Evolutionary conservation across 805 yeast species (phyloP).

Genomic region (Wickerhamomyces sydowiorum): DNA sequence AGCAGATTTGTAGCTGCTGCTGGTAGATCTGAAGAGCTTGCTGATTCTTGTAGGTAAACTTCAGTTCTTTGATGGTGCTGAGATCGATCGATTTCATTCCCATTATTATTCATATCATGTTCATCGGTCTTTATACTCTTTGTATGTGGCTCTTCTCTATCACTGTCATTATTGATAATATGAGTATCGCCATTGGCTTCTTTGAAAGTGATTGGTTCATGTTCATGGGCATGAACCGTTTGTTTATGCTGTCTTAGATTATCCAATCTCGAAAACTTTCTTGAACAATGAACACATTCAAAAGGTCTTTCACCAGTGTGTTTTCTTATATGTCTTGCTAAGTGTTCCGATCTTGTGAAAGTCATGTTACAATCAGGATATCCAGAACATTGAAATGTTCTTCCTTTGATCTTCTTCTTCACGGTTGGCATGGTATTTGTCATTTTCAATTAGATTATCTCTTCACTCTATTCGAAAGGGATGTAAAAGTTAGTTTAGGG

Average conservation of each 20-base stretch:
- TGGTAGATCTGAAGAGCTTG: slow-evolving; percentile 3
- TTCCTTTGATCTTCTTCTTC: slow-evolving; percentile 44
- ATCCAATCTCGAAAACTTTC: slow-evolving; percentile 78
- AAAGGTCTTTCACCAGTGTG: slow-evolving; percentile 96
- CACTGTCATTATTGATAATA: too few species aligned
- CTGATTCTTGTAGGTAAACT: background rate
- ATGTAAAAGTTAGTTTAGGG: too few species aligned
- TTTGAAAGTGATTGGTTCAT: background rate
- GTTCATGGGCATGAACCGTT: slow-evolving; percentile 57
- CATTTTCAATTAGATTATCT: too few species aligned
- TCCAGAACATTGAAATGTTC: slow-evolving; percentile 80
- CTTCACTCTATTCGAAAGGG: too few species aligned
- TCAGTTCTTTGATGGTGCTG: background rate
- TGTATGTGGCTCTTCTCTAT: too few species aligned
- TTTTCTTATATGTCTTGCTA: slow-evolving; percentile 86
- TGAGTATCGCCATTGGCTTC: background rate
- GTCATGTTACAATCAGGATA: slow-evolving; percentile 84
- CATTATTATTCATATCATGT: background rate
- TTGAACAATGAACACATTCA: slow-evolving; percentile 75
- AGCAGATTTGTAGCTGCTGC: slow-evolving; percentile 11
- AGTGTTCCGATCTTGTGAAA: slow-evolving; percentile 85
- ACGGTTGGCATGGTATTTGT: slow-evolving; percentile 1
- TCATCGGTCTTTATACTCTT: background rate
- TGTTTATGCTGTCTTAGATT: slow-evolving; percentile 89
- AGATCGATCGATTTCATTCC: background rate